Evolutionary conservation across 2,329 filamentous ascomycete genomes (phyloP), one percentile per base, ranked within the genome.

Genomic region (Aspergillus candidus): DNA sequence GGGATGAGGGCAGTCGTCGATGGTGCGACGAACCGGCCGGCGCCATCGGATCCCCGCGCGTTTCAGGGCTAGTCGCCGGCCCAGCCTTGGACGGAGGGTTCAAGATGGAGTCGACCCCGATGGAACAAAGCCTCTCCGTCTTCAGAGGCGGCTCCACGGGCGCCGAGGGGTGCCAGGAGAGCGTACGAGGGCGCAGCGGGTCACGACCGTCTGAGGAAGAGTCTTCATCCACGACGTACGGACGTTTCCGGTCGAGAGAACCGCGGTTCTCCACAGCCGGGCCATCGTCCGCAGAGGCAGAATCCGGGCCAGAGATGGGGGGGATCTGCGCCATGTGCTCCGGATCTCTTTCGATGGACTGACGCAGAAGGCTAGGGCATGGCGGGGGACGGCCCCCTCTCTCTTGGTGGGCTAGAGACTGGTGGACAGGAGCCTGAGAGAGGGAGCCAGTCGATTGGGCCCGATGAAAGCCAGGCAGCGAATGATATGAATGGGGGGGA

Each of bases 71-170:
- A 18, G 43, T 34, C 22, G 48, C 55, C n/a, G 50, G 31, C n/a
- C 46, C 44, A 27, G 55, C 40, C 40, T 60, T 59, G 15, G 59
- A 49, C 4, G 65, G 56, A 10, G 62, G 65, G 38, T 70, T 70
- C 47, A 70, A 48, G 43, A 70, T 70, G 10, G 67, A 57, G 45
- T 67, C 65, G n/a, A 70, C 64, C 8, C 63, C 66, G 48, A 69
- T 63, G 18, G 65, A 60, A 33, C 66, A 62, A 35, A 61, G 57
- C 35, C 58, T 56, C 6, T 54, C 47, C 12, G 57, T 49, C 37
- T 58, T 57, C 49, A 65, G 38, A 11, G 62, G 60, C n/a, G 61
- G 63, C 40, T 67, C 63, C 42, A 62, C 57, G 8, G 61, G 61
- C 4, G 55, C 57, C 43, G 63, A 63, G 35, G 61, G 64, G 49